Percentiles rank a stretch among this genome's conserved stretches.
phyloP scores from a whole-genome alignment of 345 rosid genomes.

The Mangifera indica region DNA sequence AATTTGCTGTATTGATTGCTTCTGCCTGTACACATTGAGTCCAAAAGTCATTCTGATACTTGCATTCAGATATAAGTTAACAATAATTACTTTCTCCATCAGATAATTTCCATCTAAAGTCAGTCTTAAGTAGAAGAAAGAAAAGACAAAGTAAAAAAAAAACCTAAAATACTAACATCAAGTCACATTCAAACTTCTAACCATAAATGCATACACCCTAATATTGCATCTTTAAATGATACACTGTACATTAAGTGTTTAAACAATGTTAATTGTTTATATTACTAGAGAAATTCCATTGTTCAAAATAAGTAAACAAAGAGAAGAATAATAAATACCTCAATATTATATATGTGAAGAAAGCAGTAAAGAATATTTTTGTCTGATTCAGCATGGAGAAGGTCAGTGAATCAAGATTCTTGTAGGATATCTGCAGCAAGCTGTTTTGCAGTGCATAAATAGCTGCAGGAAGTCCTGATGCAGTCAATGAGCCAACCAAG shows the following conservation, averaged over 20 bases:
- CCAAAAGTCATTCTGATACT: neutral
- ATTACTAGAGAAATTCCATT: neutral
- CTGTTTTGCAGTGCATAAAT: constrained; percentile 96
- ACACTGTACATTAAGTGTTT: neutral
- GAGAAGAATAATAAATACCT: constrained; percentile 45
- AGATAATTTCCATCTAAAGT: neutral
- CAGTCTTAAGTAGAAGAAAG: neutral
- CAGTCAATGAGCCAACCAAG: constrained; percentile 78
- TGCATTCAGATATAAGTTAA: too few relatives aligned
- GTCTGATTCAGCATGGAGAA: constrained; percentile 97
- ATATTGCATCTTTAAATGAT: neutral
- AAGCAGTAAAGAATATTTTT: constrained; percentile 87
- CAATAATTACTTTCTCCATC: too few relatives aligned
- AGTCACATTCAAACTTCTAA: too few relatives aligned
- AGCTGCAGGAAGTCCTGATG: constrained; percentile 98
- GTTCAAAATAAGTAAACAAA: constrained; percentile 1
- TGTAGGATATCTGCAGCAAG: constrained; percentile 96
- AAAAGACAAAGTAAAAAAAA: too few relatives aligned
- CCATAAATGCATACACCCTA: neutral
- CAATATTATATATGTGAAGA: constrained; percentile 74
- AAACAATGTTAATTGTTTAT: neutral
- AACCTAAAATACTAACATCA: too few relatives aligned
- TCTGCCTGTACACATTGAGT: constrained; percentile 58
- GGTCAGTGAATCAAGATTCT: constrained; percentile 88
- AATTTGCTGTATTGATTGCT: constrained; percentile 83